Conservation (phyloP, 2,329 filamentous ascomycete species). For the Remersonia thermophila region DNA sequence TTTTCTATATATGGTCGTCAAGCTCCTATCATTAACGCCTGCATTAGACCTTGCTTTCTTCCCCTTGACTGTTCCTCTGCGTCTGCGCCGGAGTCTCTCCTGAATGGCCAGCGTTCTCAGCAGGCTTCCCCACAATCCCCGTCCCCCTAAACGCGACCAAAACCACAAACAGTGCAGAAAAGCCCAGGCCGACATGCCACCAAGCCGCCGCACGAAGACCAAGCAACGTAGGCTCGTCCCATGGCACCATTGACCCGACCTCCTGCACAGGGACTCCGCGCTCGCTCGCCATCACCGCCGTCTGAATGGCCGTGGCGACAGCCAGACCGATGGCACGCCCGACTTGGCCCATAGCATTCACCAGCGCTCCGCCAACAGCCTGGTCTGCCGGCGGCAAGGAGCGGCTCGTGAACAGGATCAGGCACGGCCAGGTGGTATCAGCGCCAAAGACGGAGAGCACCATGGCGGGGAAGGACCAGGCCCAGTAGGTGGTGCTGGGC, state of each 20-base stretch:
- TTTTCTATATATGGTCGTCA: no score
- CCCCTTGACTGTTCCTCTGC: not conserved
- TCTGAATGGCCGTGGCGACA: constrained; percentile 52
- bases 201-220: constrained; percentile 39
- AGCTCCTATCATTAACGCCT: no score
- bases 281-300: constrained; percentile 42
- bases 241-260: constrained; percentile 28
- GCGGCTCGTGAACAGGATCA: constrained; percentile 54
- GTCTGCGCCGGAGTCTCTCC: constrained; percentile 1
- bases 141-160: constrained; percentile 37
- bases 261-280: constrained; percentile 32
- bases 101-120: no score
- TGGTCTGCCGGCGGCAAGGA: constrained; percentile 51
- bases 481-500: constrained; percentile 50
- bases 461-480: constrained; percentile 55
- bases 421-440: constrained; percentile 52
- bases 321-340: constrained; percentile 55
- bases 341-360: constrained; percentile 54
- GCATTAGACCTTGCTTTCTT: no score
- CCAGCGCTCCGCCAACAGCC: constrained; percentile 53
- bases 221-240: constrained; percentile 34
- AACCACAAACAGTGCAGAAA: constrained; percentile 32
- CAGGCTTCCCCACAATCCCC: constrained; percentile 36
- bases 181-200: constrained; percentile 38
- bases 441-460: constrained; percentile 51